Percentiles rank a stretch among this genome's conserved stretches.
phyloP scores from a whole-genome alignment of 495 filamentous ascomycete species.

The Aspergillus incahuasiensis region DNA sequence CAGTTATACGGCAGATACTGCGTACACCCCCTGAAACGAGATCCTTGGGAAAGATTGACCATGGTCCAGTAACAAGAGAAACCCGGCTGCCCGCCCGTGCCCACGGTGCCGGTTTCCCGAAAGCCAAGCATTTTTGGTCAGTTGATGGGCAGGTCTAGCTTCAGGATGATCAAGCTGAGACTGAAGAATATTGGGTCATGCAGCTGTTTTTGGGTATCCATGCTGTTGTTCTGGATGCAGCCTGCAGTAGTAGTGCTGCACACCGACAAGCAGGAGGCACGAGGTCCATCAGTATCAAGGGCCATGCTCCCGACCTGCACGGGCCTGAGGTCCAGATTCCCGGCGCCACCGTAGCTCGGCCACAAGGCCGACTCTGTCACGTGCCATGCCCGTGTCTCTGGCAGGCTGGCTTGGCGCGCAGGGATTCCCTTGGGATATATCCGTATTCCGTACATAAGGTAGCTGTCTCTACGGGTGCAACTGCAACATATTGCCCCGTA shows the following conservation, averaged over 20 bases:
- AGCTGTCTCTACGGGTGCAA: too few relatives aligned
- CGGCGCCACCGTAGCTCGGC: background rate
- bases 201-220: constrained; percentile 10
- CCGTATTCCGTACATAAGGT: too few relatives aligned
- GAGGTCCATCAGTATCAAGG: background rate
- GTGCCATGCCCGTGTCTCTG: background rate
- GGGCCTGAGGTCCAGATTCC: background rate
- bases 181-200: background rate
- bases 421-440: too few relatives aligned
- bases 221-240: background rate
- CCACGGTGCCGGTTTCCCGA: constrained; percentile 14
- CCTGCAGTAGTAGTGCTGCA: background rate
- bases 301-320: background rate
- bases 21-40: background rate
- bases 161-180: background rate
- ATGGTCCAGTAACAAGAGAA: background rate
- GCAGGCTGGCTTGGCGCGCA: background rate
- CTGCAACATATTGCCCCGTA: too few relatives aligned
- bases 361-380: background rate
- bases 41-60: background rate
- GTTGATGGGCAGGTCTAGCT: background rate
- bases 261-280: constrained; percentile 2
- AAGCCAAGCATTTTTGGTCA: constrained; percentile 1
- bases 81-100: background rate
- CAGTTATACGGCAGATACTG: background rate